These are phyloP conservation scores for Sporothrix schenckii DNA, from an alignment of 2,329 filamentous ascomycete species.

Conservation along the genomic window DNA sequence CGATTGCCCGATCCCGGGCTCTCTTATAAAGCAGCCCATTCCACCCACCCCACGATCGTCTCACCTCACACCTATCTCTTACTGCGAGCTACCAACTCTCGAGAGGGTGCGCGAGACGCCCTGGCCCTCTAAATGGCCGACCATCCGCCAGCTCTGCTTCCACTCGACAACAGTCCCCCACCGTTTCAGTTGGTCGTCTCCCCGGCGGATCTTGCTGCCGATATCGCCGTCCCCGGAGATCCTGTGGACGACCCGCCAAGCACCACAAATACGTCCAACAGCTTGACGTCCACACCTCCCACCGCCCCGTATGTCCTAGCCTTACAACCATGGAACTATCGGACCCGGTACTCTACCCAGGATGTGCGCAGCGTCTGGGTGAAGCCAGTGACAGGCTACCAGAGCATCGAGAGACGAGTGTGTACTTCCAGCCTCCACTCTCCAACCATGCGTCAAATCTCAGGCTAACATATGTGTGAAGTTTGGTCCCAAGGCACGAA, in stretches of 20 bases:
- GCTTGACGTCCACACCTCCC: not conserved
- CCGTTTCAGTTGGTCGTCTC: not conserved
- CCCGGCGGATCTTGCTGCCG: not conserved
- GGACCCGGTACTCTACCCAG: constrained; percentile 13
- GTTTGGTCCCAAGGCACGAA: constrained; percentile 32
- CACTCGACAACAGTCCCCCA: not conserved
- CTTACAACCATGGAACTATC: not conserved
- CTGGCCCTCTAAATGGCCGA: constrained; percentile 14
- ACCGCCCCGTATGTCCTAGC: not conserved
- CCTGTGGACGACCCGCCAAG: not conserved
- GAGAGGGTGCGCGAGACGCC: constrained; percentile 3
- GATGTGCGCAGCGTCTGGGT: constrained; percentile 38
- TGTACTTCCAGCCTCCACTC: constrained; percentile 16
- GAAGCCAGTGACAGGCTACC: constrained; percentile 38
- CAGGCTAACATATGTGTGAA: constrained; percentile 21
- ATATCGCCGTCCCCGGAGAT: not conserved
- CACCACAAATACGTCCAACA: not conserved
- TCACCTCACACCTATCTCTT: not conserved
- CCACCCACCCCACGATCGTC: not conserved
- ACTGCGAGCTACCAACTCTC: not conserved
- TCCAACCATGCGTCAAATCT: not conserved
- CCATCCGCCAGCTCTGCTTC: not conserved
- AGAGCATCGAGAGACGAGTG: constrained; percentile 40
- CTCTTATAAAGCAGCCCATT: not conserved
- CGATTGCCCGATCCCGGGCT: not conserved